Evolutionary conservation across 2,329 filamentous ascomycete genomes (phyloP).

Genomic region (Dendryphion nanum): DNA sequence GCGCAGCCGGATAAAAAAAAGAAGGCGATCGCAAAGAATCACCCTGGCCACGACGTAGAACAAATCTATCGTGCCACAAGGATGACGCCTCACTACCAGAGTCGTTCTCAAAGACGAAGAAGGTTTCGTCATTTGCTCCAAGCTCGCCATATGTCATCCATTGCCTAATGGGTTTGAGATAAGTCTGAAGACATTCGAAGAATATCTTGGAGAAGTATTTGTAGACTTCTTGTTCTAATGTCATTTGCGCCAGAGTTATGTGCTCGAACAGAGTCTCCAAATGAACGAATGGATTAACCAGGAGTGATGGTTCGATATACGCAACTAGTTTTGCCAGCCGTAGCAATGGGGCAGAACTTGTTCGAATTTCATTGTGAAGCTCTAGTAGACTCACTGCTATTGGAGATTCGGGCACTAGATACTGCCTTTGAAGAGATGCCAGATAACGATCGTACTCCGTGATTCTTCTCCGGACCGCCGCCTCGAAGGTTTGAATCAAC

Average conservation of each 20-base stretch:
- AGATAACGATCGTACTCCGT: slow-evolving; percentile 58
- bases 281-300: slow-evolving; percentile 62
- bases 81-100: slow-evolving; percentile 59
- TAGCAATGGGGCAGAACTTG: slow-evolving; percentile 55
- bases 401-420: slow-evolving; percentile 55
- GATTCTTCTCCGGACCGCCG: slow-evolving; percentile 59
- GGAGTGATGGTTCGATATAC: slow-evolving; percentile 48
- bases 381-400: slow-evolving; percentile 66
- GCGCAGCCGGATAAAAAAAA: slow-evolving; percentile 69
- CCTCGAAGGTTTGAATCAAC: slow-evolving; percentile 67
- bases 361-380: slow-evolving; percentile 58
- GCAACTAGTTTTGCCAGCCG: slow-evolving; percentile 62
- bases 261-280: slow-evolving; percentile 76
- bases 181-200: slow-evolving; percentile 77
- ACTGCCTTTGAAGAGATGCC: slow-evolving; percentile 58
- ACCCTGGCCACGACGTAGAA: slow-evolving; percentile 60
- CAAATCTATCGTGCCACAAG: slow-evolving; percentile 75
- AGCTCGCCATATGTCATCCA: slow-evolving; percentile 86
- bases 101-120: slow-evolving; percentile 68
- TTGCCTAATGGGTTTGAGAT: slow-evolving; percentile 71
- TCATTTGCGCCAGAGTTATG: slow-evolving; percentile 67
- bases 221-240: slow-evolving; percentile 63
- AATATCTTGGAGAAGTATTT: slow-evolving; percentile 67
- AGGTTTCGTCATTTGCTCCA: slow-evolving; percentile 62
- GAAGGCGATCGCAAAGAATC: slow-evolving; percentile 66